Base-by-base conservation (phyloP, 108 stramenopile species). In the Cyclotella baltica region DNA sequence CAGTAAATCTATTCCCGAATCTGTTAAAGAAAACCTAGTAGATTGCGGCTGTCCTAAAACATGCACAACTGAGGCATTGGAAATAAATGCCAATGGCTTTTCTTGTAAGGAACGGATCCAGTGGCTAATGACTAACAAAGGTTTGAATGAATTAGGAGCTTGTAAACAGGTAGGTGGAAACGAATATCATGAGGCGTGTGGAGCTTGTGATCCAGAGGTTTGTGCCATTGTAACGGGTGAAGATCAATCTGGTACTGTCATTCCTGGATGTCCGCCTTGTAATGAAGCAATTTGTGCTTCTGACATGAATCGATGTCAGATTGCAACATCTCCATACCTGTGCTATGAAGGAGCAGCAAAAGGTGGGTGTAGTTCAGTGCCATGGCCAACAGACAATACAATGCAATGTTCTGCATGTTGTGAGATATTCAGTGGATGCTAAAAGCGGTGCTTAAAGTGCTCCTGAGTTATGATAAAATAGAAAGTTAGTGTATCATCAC, bases 101-200 rank as follows among this genome's bases (percentile, higher is more conserved):
- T 86, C 90, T 19, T 93, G 92, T 50, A 74, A 79, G 23, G 86
- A 86, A 9, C 84, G 90, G 15, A 93, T 93, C 48, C 64, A 70
- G 22, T 93, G 85, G 85, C 77, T 93, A 28, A 91, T 93, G 53
- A 43, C 84, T 11, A 64, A 66, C 22, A 52, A 47, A 40, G 85
- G 80, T 16, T 56, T 80, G 16, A 84, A 82, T 5, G 84, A 91
- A 66, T 78, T 77, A 57, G 88, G 85, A 50, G 90, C 92, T 29
- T 93, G 92, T 53, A 51, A 69, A 19, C 73, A 77, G 57, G 89
- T 93, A 6, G 89, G 72, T 28, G 86, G 80, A 23, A 33, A 72
- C 15, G 92, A 91, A 68, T 90, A 52, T 48, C 47, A 66, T 4
- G 68, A 76, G 33, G 66, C 57, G 30, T 93, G 92, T 71, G 88